Evolutionary conservation across 225 moss, liverwort and hornwort genomes (phyloP), one percentile per base, ranked within the genome.

Genomic region (Anthoceros angustus): DNA sequence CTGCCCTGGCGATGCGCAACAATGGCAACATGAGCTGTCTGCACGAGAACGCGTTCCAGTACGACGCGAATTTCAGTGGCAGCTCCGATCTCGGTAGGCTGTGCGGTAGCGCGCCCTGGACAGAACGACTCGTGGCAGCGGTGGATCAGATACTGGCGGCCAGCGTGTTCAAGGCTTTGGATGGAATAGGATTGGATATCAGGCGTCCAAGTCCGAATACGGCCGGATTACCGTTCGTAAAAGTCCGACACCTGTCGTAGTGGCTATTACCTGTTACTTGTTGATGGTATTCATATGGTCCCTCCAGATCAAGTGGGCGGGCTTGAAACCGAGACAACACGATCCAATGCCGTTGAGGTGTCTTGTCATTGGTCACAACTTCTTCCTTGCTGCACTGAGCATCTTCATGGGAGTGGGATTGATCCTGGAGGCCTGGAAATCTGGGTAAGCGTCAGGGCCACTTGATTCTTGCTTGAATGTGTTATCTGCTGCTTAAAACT

Each of bases 321-420:
- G 80, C 18, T 39, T 78, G 60, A 80, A 83, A 68, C 81, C 84
- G 14, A 64, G 80, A 9, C 63, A 63, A 21, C 84, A 83, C 14
- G 92, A 88, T 41, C 86, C 92, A 1, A 42, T 70, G 63, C 78
- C 88, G 74, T 68, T 92, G 72, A 81, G 80, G 41, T 74, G 80
- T n/a, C 69, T 92, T 32, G 77, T 88, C 16, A 77, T 85, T 42
- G 66, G 42, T 40, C 92, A 92, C 72, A 92, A 92, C 71, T 76
- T 71, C 39, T 83, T 92, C 42, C 81, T 92, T 41, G 88, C 88
- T 65, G 39, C 68, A 64, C 78, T 92, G 76, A 92, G 92, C 77
- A 49, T 82, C 24, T 82, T 70, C 70, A 84, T 92, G 92, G 81
- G 77, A 38, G 72, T 83, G 21, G 84, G 88, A 20, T 80, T 92